Evolutionary conservation across 2,329 filamentous ascomycete genomes (phyloP).

Genomic region (Colletotrichum spaethianum): DNA sequence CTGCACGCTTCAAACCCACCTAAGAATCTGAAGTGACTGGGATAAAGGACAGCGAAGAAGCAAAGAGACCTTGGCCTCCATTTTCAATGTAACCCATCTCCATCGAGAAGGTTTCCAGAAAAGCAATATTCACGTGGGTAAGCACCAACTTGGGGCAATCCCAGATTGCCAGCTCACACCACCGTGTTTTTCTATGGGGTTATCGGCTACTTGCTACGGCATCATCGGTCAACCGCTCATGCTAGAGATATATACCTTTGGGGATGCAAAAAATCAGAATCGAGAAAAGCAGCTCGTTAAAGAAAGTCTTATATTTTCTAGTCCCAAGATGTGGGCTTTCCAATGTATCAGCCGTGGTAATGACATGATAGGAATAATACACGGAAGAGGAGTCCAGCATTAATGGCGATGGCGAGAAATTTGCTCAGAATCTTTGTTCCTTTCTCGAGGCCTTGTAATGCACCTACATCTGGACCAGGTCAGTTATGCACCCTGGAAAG

Average conservation of each 20-base stretch:
- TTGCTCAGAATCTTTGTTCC: neutral
- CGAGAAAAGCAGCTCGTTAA: neutral
- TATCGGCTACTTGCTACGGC: neutral
- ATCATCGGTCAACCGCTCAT: neutral
- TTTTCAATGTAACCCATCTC: slow-evolving; percentile 10
- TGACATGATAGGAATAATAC: no score
- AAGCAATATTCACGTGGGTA: slow-evolving; percentile 28
- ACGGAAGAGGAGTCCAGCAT: neutral
- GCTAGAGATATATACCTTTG: no score
- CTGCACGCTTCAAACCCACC: no score
- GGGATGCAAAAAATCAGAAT: neutral
- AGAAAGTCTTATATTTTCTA: neutral
- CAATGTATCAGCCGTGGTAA: neutral
- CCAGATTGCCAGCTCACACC: neutral
- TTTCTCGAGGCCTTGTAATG: neutral
- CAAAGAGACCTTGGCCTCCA: neutral
- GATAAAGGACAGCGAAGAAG: neutral
- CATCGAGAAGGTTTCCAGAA: slow-evolving; percentile 32
- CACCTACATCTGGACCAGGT: slow-evolving; percentile 4
- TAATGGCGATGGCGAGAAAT: neutral
- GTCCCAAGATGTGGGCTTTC: no score
- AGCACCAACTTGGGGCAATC: neutral
- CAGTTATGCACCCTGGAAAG: neutral
- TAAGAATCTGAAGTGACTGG: neutral
- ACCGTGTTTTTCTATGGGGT: neutral